A percentile compares a stretch with the other conserved stretches of the same genome.
These are phyloP conservation scores for Colletotrichum simmondsii DNA, from an alignment of 2,329 filamentous ascomycete species.

Conservation along the genomic window DNA sequence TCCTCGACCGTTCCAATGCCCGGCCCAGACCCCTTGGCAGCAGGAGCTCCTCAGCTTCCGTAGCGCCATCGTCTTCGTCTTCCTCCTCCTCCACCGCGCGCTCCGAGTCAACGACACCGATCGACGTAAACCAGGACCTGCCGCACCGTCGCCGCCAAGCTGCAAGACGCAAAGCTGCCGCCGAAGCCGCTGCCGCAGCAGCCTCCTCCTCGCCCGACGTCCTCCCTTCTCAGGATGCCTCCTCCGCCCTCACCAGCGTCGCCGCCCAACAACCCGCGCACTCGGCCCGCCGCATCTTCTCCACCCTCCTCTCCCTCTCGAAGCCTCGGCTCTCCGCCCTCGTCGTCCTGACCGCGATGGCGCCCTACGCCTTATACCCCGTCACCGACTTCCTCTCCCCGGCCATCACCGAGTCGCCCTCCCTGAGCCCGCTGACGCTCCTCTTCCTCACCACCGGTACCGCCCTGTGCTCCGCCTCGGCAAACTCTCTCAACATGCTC, in stretches of 20 bases:
- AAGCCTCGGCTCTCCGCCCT: conserved; percentile 94
- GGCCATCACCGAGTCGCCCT: conserved; percentile 74
- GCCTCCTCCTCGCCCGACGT: conserved; percentile 34
- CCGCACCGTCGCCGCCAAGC: conserved; percentile 36
- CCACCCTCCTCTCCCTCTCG: conserved; percentile 89
- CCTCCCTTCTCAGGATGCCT: conserved; percentile 60
- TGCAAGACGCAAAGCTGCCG: conserved; percentile 28
- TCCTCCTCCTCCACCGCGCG: not conserved
- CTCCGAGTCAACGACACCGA: conserved; percentile 20
- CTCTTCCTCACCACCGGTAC: conserved; percentile 93
- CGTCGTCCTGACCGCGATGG: conserved; percentile 90
- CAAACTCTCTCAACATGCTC: conserved; percentile 97
- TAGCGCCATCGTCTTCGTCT: conserved; percentile 10
- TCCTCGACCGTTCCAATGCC: conserved; percentile 22
- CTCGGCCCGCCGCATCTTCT: conserved; percentile 73
- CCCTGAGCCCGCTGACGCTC: conserved; percentile 89
- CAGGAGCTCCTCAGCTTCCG: conserved; percentile 25
- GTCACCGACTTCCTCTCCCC: conserved; percentile 86
- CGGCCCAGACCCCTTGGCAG: conserved; percentile 9
- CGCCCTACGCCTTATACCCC: conserved; percentile 92
- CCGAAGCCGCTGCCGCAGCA: conserved; percentile 10
- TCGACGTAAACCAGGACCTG: conserved; percentile 25
- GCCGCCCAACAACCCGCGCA: conserved; percentile 61
- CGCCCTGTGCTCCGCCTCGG: conserved; percentile 86
- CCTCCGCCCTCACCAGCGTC: conserved; percentile 64